Base-by-base conservation (phyloP, 1,284 basidiomycete genomes). In the Exobasidium cylindrosporum region DNA sequence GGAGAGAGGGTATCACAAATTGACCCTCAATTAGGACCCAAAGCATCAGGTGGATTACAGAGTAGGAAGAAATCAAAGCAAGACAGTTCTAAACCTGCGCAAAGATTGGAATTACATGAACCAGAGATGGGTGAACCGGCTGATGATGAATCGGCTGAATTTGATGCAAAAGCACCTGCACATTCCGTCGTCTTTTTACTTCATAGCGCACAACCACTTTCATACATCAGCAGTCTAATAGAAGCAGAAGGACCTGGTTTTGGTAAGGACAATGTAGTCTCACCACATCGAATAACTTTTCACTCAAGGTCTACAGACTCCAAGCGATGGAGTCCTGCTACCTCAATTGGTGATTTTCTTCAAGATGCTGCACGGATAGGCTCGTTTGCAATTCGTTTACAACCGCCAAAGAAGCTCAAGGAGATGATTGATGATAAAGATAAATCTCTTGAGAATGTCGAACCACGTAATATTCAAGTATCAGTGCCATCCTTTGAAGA, bases 401-500 rank as follows among this genome's bases (percentile, higher is more conserved):
- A 55, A 40, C 53, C 53, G 32, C 53, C 53, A 2, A 40, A 6
- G 2, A 29, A 55, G 4, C 2, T 30, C n/a, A 50, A 50, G 26
- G 43, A 11, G 23, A 23, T 17, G 43, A 45, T 45, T 45, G 35
- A 40, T 40, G 17, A 17, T 17, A 40, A 40, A 10, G 7, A 7
- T 10, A 40, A 17, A 7, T 14, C 17, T 13, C 13, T 14, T 13
- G 26, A 50, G 4, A 24, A 50, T 13, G 21, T 50, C 26, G 24
- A 55, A 24, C 53, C 53, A 14, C 21, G 53, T 23, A 30, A 26
- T 13, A 55, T 55, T 24, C 40, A 57, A 17, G 63, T 74, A 43
- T 63, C 64, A 1, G 73, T 74, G 17, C 73, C 73, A n/a, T 69
- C 67, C 11, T 74, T 75, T 35, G 73, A 73, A 43, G 73, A 75